Base-by-base conservation (phyloP, 208 protist species). In the Crithidia sp. region DNA sequence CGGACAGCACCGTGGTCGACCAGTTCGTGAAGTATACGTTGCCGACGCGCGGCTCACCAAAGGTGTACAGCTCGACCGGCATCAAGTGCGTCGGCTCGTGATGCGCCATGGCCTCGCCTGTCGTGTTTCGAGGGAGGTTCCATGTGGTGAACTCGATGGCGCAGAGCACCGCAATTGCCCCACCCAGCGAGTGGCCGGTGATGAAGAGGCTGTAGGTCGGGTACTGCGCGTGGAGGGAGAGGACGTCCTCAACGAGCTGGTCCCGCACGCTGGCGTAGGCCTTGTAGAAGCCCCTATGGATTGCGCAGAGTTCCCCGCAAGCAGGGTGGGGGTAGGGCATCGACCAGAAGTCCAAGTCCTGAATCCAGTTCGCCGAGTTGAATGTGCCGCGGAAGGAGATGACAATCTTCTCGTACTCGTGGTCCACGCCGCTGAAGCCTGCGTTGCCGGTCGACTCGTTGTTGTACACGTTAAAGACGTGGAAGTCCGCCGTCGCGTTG, bases 161-260 rank as follows among this genome's bases (percentile, higher is more conserved):
- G 14, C 69, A 58, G 13, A 94, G 67, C 13, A 79, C 9, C 5
- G 91, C 88, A 6, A 94, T 67, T 7, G 91, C 91, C n/a, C 77
- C 91, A 52, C 91, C 91, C 17, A 95, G 76, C 7, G 84, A 91
- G 84, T 95, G 91, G 3, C 91, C 91, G 2, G 89, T 91, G 63
- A 95, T 37, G 67, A 94, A 71, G 14, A 92, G n/a, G 4, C 47
- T 57, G 60, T 81, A 82, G 54, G 7, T 43, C 7, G 79, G 86
- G 73, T 90, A 73, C 16, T 19, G 19, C 6, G 0, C 47, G 5
- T 70, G 74, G 54, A 94, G 78, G 41, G 43, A 7, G 47, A 74
- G 54, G 14, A 90, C 54, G 43, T 87, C 82, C 2, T 41, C 10
- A 45, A 78, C 47, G 19, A 95, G 41, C 17, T 78, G 41, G 4